A percentile compares a stretch with the other conserved stretches of the same genome.
These are phyloP conservation scores for Talaromyces amestolkiae DNA, from an alignment of 2,329 filamentous ascomycete genomes.

Conservation along the genomic window DNA sequence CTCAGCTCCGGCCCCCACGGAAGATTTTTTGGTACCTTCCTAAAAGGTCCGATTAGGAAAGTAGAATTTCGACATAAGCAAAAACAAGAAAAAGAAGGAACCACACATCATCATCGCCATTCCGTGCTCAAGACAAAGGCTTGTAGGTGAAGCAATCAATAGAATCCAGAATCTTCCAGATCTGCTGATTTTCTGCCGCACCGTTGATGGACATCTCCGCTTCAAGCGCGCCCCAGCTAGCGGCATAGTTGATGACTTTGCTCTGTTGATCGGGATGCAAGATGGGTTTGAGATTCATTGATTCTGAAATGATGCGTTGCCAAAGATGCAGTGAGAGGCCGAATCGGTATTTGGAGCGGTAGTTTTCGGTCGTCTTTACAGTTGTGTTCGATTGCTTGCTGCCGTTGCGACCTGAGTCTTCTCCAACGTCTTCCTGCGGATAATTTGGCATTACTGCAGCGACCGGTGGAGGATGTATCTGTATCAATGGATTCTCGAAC, in stretches of 20 bases:
- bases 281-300: conserved; percentile 27
- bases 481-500: conserved; percentile 1
- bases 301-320: conserved; percentile 32
- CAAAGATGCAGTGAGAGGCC: conserved; percentile 30
- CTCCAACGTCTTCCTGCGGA: not conserved
- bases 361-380: not conserved
- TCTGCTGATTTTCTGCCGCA: conserved; percentile 31
- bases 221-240: conserved; percentile 31
- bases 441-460: conserved; percentile 11
- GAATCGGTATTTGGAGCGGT: conserved; percentile 24
- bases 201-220: conserved; percentile 32
- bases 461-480: conserved; percentile 1
- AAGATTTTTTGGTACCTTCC: not conserved
- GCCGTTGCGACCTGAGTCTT: not conserved
- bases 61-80: no score
- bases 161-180: conserved; percentile 36
- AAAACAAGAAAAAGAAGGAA: not conserved
- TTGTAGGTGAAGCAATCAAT: conserved; percentile 35
- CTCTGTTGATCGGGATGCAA: conserved; percentile 30
- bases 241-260: conserved; percentile 32
- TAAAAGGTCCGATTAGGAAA: conserved; percentile 14
- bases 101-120: not conserved
- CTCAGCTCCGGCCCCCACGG: not conserved
- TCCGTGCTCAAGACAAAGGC: conserved; percentile 17
- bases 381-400: not conserved